Conservation (phyloP, 2,329 filamentous ascomycete genomes). For the Aspergillus sp. region DNA sequence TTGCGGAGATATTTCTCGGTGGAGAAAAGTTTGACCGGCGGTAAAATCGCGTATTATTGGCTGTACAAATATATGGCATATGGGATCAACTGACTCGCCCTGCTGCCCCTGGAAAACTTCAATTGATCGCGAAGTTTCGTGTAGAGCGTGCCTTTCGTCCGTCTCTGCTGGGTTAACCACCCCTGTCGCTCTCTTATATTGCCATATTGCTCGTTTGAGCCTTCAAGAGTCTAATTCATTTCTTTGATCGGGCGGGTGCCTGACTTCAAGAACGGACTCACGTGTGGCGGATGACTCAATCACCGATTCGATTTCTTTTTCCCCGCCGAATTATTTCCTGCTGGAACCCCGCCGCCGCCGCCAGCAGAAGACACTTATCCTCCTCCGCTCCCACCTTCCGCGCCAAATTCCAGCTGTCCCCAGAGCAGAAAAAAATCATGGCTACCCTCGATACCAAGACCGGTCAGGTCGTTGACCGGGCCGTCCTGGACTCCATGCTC, state of each 20-base stretch:
- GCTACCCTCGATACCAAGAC: slow-evolving; percentile 75
- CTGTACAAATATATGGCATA: slow-evolving; percentile 7
- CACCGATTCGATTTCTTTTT: slow-evolving; percentile 38
- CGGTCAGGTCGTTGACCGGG: slow-evolving; percentile 86
- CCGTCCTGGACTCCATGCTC: slow-evolving; percentile 80
- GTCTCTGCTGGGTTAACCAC: not conserved
- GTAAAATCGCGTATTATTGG: slow-evolving; percentile 1
- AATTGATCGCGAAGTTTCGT: not conserved
- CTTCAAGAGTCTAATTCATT: not conserved
- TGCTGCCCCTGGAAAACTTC: slow-evolving; percentile 8
- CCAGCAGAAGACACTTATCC: slow-evolving; percentile 43
- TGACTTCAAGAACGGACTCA: slow-evolving; percentile 24
- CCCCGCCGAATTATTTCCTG: slow-evolving; percentile 38
- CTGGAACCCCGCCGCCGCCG: slow-evolving; percentile 25
- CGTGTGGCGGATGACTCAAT: slow-evolving; percentile 47
- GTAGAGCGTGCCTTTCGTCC: not conserved
- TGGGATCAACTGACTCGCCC: slow-evolving; percentile 1
- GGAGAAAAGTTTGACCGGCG: slow-evolving; percentile 22
- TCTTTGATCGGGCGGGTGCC: not conserved
- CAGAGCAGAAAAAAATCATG: slow-evolving; percentile 52
- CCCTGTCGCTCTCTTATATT: not conserved
- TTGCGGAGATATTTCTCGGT: slow-evolving; percentile 17
- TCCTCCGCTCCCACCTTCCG: slow-evolving; percentile 40
- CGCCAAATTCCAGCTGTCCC: slow-evolving; percentile 32
- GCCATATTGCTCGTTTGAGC: not conserved